Evolutionary conservation across 2,329 filamentous ascomycete species (phyloP).

Genomic region (Camillea tinctor): DNA sequence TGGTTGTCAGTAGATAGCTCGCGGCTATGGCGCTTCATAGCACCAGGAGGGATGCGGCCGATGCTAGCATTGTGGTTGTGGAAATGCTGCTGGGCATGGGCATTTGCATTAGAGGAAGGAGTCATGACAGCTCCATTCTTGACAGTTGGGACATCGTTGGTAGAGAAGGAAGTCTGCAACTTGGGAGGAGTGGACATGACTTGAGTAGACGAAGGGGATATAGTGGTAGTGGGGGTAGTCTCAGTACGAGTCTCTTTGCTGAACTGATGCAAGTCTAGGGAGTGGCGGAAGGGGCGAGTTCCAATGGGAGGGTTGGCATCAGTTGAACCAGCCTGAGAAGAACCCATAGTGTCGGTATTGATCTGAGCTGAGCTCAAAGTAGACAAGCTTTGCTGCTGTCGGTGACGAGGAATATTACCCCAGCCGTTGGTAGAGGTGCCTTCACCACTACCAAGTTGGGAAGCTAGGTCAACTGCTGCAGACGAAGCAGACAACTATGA

Average conservation of each 20-base stretch:
- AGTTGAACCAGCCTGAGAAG: slow-evolving; percentile 36
- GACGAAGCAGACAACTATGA: slow-evolving; percentile 76
- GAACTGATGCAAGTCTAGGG: slow-evolving; percentile 51
- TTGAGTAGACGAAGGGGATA: slow-evolving; percentile 49
- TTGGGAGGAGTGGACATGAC: slow-evolving; percentile 66
- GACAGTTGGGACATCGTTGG: slow-evolving; percentile 82
- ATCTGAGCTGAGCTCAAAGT: slow-evolving; percentile 41
- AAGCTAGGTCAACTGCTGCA: slow-evolving; percentile 76
- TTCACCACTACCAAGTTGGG: slow-evolving; percentile 62
- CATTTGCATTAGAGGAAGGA: slow-evolving; percentile 48
- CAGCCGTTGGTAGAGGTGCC: slow-evolving; percentile 49
- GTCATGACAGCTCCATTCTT: slow-evolving; percentile 62
- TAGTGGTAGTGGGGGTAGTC: slow-evolving; percentile 34
- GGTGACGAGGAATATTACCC: slow-evolving; percentile 65
- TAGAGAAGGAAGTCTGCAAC: slow-evolving; percentile 84
- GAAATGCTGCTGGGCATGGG: slow-evolving; percentile 61
- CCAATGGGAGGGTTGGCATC: slow-evolving; percentile 46
- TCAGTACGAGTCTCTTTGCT: slow-evolving; percentile 43
- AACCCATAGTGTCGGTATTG: slow-evolving; percentile 36
- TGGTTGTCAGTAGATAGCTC: slow-evolving; percentile 60
- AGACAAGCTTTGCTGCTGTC: slow-evolving; percentile 60
- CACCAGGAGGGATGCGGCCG: slow-evolving; percentile 71
- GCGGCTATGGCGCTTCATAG: slow-evolving; percentile 68
- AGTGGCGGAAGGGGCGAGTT: slow-evolving; percentile 54
- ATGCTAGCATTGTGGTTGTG: slow-evolving; percentile 82